A percentile compares a stretch with the other conserved stretches of the same genome.
phyloP scores from a whole-genome alignment of 768 basidiomycete genomes.

The Cytidiella melzeri region DNA sequence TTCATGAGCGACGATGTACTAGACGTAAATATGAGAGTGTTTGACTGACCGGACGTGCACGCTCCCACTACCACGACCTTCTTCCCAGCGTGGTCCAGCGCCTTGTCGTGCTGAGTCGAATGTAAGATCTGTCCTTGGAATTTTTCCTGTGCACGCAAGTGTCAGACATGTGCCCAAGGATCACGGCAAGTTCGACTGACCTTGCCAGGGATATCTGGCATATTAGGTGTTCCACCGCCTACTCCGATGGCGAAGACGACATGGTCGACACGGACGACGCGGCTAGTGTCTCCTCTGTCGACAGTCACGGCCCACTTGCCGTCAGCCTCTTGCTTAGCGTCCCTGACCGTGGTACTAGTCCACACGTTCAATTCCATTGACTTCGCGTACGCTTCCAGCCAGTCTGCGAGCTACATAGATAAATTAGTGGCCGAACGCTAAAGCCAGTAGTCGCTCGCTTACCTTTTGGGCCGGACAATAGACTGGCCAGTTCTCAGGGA shows the following conservation, averaged over 20 bases:
- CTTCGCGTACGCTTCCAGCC: slow-evolving; percentile 61
- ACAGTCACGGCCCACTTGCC: slow-evolving; percentile 26
- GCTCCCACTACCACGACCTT: slow-evolving; percentile 68
- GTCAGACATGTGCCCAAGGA: too few species aligned
- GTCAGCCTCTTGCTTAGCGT: slow-evolving; percentile 14
- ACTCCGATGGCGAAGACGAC: slow-evolving; percentile 36
- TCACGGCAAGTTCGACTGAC: slow-evolving; percentile 9
- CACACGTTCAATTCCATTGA: slow-evolving; percentile 58
- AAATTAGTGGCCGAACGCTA: not conserved
- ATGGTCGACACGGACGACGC: slow-evolving; percentile 26
- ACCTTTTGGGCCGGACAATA: slow-evolving; percentile 51
- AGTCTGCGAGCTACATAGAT: slow-evolving; percentile 46
- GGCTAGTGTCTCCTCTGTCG: slow-evolving; percentile 29
- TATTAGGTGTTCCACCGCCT: slow-evolving; percentile 32
- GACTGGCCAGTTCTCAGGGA: slow-evolving; percentile 55
- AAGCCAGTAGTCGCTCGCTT: not conserved
- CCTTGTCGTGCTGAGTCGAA: slow-evolving; percentile 49
- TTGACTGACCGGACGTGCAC: slow-evolving; percentile 43
- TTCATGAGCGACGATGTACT: not conserved
- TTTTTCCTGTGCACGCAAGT: slow-evolving; percentile 32
- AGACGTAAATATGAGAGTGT: not conserved
- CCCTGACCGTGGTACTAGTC: slow-evolving; percentile 37
- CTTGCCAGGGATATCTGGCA: slow-evolving; percentile 28
- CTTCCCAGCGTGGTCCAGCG: slow-evolving; percentile 55
- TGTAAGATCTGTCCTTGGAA: slow-evolving; percentile 63